Evolutionary conservation across 495 filamentous ascomycete species (phyloP).

Genomic region (Margaritispora aquatica): DNA sequence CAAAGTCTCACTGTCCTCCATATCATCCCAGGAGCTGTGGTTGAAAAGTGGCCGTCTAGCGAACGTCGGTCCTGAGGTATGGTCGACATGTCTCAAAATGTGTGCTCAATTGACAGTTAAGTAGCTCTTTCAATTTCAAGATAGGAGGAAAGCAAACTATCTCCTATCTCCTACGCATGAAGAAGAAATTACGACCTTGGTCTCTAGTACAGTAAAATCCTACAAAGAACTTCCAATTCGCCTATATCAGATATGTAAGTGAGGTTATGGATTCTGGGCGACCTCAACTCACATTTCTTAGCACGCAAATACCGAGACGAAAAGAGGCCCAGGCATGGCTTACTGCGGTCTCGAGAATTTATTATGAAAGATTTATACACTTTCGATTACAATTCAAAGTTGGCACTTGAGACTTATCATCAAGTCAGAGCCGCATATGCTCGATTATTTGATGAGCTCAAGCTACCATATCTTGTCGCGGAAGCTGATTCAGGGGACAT

Average conservation of each 20-base stretch:
- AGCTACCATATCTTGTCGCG: slow-evolving; percentile 76
- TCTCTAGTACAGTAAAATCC: slow-evolving; percentile 66
- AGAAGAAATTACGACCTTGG: slow-evolving; percentile 85
- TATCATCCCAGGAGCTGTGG: slow-evolving; percentile 85
- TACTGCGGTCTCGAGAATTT: slow-evolving; percentile 89
- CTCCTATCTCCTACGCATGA: slow-evolving; percentile 92
- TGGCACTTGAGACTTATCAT: slow-evolving; percentile 72
- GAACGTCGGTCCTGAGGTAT: slow-evolving; percentile 34
- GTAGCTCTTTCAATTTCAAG: slow-evolving; percentile 73
- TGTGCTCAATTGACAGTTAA: background rate
- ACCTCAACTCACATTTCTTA: slow-evolving; percentile 27
- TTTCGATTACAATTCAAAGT: slow-evolving; percentile 63
- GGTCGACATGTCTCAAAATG: slow-evolving; percentile 1
- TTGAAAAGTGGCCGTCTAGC: slow-evolving; percentile 43
- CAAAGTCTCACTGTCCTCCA: slow-evolving; percentile 79
- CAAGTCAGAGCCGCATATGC: slow-evolving; percentile 65
- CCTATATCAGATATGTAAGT: slow-evolving; percentile 83
- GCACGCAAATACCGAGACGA: slow-evolving; percentile 95
- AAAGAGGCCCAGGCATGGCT: slow-evolving; percentile 75
- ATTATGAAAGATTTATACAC: slow-evolving; percentile 99
- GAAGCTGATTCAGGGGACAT: slow-evolving; percentile 93
- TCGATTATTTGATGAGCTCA: slow-evolving; percentile 73
- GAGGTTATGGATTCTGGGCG: background rate
- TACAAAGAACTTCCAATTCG: slow-evolving; percentile 82
- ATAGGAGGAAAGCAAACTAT: slow-evolving; percentile 68